phyloP scores from a whole-genome alignment of 352 stramenopile species.

The Phytopythium chamaehyphon region DNA sequence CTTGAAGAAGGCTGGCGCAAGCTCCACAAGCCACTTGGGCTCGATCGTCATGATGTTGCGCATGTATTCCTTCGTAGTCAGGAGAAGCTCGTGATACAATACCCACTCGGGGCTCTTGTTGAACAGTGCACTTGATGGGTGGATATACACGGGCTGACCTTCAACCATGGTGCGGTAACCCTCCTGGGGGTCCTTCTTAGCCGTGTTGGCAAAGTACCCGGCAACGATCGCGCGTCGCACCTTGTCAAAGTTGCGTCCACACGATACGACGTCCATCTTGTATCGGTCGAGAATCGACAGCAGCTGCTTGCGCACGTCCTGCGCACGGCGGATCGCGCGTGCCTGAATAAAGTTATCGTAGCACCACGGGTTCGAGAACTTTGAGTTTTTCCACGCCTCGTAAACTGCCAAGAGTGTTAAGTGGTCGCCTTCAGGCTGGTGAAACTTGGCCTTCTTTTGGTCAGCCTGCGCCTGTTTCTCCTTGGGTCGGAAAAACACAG shows the following conservation, averaged over 20 bases:
- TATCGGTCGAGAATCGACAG: conserved; percentile 99
- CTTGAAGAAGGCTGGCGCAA: conserved; percentile 96
- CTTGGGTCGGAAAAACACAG: conserved; percentile 98
- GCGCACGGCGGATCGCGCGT: conserved; percentile 93
- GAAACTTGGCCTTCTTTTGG: conserved; percentile 99
- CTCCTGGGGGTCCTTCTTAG: conserved; percentile 99
- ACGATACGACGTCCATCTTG: conserved; percentile 97
- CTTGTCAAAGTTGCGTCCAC: conserved; percentile 96
- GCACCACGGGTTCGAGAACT: conserved; percentile 99
- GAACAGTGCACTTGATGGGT: conserved; percentile 97
- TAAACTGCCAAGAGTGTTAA: conserved; percentile 98
- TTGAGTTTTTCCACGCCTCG: conserved; percentile 96
- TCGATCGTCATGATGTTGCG: conserved; percentile 99
- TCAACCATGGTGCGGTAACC: conserved; percentile 98
- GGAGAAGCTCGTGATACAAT: conserved; percentile 98
- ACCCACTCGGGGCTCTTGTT: conserved; percentile 99
- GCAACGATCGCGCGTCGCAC: conserved; percentile 97
- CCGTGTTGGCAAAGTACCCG: conserved; percentile 99
- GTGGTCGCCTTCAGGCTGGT: conserved; percentile 98
- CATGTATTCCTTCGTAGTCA: conserved; percentile 99
- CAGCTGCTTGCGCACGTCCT: conserved; percentile 99
- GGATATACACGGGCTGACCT: conserved; percentile 98
- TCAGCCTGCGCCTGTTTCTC: conserved; percentile 99
- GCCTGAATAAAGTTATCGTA: conserved; percentile 99
- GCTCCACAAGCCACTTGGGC: conserved; percentile 98